Base-by-base conservation (phyloP, 2,329 filamentous ascomycete species). In the Pseudogymnoascus sp. region DNA sequence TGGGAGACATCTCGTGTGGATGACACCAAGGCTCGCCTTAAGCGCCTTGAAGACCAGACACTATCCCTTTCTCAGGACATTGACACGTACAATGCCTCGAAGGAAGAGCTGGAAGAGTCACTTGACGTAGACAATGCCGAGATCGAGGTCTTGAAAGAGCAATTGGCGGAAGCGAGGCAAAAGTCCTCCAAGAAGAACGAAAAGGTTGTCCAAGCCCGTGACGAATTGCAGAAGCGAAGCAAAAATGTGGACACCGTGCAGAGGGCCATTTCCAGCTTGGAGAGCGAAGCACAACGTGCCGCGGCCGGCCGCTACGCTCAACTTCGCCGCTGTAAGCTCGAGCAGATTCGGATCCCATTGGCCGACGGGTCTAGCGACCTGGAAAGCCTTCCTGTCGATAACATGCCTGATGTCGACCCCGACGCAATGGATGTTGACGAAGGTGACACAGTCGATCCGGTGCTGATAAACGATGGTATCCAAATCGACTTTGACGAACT, bases 341-440 rank as follows among this genome's bases (percentile, higher is more conserved):
- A 97, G 73, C 93, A 97, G 72, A 90, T 97, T 68, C 86, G 89
- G 67, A 83, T 99, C 64, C 95, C 95, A 1, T 81, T 99, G 21
- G 78, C 82, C 1, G 79, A 86, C 64, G 87, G 87, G 23, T 96
- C 91, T 2, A 80, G 79, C 35, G 78, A 80, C 6, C 80, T 99
- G 23, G 91, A 96, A 70, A 85, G 88, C 67, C 81, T 99, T 61
- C 95, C 95, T 2, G 91, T 96, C 70, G 92, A 96, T 69, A 83
- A 87, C 66, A 78, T 96, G 44, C 79, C 91, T 47, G 87, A 88
- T 64, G 83, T 85, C 63, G 91, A 96, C 71, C 84, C 88, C 1
- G 92, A 97, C 72, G 88, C 89, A 2, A 97, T 97, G 93, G 93
- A 97, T 68, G 79, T 97, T 19, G 95, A 97, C 67, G 90, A 90